phyloP scores from a whole-genome alignment of 2,329 filamentous ascomycete genomes.

The Diaporthe vaccinii region DNA sequence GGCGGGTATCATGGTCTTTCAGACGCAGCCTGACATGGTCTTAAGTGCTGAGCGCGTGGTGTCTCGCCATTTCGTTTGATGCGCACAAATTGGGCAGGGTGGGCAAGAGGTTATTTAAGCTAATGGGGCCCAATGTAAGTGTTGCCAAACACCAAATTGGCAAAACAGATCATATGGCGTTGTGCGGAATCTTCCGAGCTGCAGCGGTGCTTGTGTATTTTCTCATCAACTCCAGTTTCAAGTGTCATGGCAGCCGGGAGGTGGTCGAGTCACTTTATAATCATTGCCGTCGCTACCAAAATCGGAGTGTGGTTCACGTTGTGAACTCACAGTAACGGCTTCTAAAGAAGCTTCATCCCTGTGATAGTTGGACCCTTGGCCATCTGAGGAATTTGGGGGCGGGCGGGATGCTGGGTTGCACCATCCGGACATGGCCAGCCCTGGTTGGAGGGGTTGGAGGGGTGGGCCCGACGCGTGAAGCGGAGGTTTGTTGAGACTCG shows the following conservation, averaged over 20 bases:
- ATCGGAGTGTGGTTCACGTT: not conserved
- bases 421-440: slow-evolving; percentile 20
- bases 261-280: not conserved
- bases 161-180: not conserved
- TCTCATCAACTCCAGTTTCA: not conserved
- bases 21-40: no score
- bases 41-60: not conserved
- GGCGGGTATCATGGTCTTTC: not conserved
- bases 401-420: not conserved
- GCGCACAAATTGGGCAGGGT: not conserved
- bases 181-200: not conserved
- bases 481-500: slow-evolving; percentile 21
- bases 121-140: not conserved
- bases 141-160: not conserved
- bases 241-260: not conserved
- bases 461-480: not conserved
- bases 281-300: not conserved
- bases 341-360: slow-evolving; percentile 25
- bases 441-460: not conserved
- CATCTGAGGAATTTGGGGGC: slow-evolving; percentile 5
- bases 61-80: not conserved
- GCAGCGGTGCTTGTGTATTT: not conserved
- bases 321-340: not conserved
- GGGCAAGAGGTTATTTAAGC: not conserved
- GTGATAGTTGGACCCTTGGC: slow-evolving; percentile 1